Evolutionary conservation across 2,329 filamentous ascomycete species (phyloP).

Genomic region (Graphium sp.): DNA sequence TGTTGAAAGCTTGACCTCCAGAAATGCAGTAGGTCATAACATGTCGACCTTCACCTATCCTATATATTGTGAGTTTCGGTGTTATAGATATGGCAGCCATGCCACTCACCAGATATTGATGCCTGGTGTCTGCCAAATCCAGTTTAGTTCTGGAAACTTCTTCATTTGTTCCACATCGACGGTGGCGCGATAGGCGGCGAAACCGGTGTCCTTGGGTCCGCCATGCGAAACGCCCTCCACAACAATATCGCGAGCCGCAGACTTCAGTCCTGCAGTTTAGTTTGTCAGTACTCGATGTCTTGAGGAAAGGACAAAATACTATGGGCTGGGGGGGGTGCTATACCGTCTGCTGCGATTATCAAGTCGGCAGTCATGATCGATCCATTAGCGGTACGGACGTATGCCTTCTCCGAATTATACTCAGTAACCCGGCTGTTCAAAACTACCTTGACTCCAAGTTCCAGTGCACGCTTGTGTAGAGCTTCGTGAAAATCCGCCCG

Average conservation of each 20-base stretch:
- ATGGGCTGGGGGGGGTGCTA: background rate
- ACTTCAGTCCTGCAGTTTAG: no score
- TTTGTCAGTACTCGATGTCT: slow-evolving; percentile 5
- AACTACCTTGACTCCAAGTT: slow-evolving; percentile 11
- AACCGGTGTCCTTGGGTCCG: slow-evolving; percentile 15
- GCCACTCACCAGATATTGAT: slow-evolving; percentile 18
- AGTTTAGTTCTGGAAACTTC: slow-evolving; percentile 15
- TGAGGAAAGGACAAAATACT: slow-evolving; percentile 10
- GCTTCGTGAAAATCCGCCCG: slow-evolving; percentile 18
- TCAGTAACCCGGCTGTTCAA: slow-evolving; percentile 10
- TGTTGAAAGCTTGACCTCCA: slow-evolving; percentile 22
- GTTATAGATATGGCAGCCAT: background rate
- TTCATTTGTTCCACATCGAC: slow-evolving; percentile 19
- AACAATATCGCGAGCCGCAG: background rate
- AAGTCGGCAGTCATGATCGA: slow-evolving; percentile 12
- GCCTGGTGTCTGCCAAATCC: slow-evolving; percentile 19
- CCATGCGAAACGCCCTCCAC: no score
- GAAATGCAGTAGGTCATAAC: slow-evolving; percentile 27
- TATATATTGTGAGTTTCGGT: slow-evolving; percentile 4
- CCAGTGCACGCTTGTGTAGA: slow-evolving; percentile 10
- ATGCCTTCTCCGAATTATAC: slow-evolving; percentile 9
- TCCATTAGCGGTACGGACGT: slow-evolving; percentile 10
- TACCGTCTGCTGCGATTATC: slow-evolving; percentile 18
- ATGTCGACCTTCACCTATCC: slow-evolving; percentile 22
- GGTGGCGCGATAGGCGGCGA: slow-evolving; percentile 22